Base-by-base conservation (phyloP, 495 filamentous ascomycete species). In the Daldinia bambusicola region DNA sequence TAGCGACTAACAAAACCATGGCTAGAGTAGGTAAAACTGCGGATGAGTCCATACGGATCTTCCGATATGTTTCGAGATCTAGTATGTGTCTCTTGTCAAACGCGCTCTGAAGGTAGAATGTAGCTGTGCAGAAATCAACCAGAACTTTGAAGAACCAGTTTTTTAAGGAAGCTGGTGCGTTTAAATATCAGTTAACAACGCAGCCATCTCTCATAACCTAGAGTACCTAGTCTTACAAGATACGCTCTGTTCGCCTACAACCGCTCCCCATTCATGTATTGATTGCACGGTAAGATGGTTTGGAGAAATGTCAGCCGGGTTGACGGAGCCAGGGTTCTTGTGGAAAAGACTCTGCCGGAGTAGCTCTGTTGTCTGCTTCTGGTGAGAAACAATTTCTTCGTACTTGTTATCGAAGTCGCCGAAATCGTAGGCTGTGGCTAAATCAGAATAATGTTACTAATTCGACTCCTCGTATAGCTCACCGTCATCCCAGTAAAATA, bases 401-500 rank as follows among this genome's bases (percentile, higher is more conserved):
- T 50, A n/a, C 38, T 31, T 67, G 38, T 41, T 18, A 20, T 67
- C 50, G 37, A 67, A 61, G 1, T 67, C 57, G n/a, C 57, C 57
- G 26, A 61, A 61, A 20, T 61, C 65, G 30, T 61, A 36, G 34
- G 65, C 65, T 67, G 16, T 55, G 22, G 34, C 10, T 6, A 50
- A 53, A 36, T 61, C 6, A 61, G 48, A 13, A 10, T 31, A 9
- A 31, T 45, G 16, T n/a, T 45, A 14, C 18, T 12, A 55, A 0
- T 36, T 61, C 8, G 34, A 9, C 5, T 2, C 2, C n/a, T 31
- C 31, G 31, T 4, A 12, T 20, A 45, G 59, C 48, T 32, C 8
- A 61, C 64, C 57, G 36, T 55, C 48, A 6, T 67, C 64, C 64
- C 64, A 61, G n/a, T 61, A 67, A 61, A 48, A 61, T n/a, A 53